phyloP scores from a whole-genome alignment of 108 stramenopile genomes.

The Cyclotella distinguenda region DNA sequence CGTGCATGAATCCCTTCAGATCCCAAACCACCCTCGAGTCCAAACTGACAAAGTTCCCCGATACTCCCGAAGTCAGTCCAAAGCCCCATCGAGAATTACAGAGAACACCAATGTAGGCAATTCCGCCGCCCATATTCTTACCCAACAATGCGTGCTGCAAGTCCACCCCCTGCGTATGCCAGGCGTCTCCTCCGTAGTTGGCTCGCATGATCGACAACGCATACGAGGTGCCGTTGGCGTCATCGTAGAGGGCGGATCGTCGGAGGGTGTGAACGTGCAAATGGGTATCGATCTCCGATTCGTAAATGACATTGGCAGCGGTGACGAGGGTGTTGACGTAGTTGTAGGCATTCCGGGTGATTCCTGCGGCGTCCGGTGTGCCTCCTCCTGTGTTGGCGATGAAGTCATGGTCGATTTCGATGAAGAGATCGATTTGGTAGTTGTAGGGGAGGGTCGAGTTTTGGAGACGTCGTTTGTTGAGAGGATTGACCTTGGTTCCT shows the following conservation, averaged over 20 bases:
- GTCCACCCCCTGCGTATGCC: conserved; percentile 1
- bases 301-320: too few species aligned
- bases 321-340: conserved; percentile 25
- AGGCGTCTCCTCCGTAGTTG: not conserved
- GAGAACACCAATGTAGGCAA: conserved; percentile 18
- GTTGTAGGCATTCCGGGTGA: not conserved
- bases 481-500: not conserved
- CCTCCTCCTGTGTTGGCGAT: not conserved
- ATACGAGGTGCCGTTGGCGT: not conserved
- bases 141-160: conserved; percentile 24
- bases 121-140: conserved; percentile 10
- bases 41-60: not conserved
- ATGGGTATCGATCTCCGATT: too few species aligned
- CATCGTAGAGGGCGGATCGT: not conserved
- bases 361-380: not conserved
- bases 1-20: conserved; percentile 17
- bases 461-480: not conserved
- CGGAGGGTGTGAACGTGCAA: not conserved
- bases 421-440: conserved; percentile 12
- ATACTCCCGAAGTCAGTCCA: conserved; percentile 13
- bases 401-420: conserved; percentile 14
- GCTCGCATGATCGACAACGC: conserved; percentile 2
- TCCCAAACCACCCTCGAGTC: conserved; percentile 10
- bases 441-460: not conserved
- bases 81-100: conserved; percentile 24